Evolutionary conservation across 306 rosid species (phyloP), one percentile per base, ranked within the genome.

Genomic region (Cicer judaicum): DNA sequence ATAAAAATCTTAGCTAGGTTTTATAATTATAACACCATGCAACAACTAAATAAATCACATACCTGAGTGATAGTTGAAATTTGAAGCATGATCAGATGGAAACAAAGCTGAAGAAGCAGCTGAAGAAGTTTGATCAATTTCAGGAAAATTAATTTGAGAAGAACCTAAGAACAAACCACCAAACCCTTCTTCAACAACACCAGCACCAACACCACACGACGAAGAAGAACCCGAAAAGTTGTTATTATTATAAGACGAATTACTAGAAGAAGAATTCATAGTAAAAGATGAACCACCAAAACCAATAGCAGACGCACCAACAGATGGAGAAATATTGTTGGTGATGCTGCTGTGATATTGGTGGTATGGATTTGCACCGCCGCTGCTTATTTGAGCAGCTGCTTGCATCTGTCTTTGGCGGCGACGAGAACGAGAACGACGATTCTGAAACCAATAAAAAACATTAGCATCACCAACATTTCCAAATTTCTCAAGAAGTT

Each of bases 371-470:
- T 66, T 66, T 66, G 72, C 12, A 66, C 13, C 16, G 29, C 7
- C 10, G 29, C 7, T 7, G 42, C 19, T 29, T 12, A 46, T 0
- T 3, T 66, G 56, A 0, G 72, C 42, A 3, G 97, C 90, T 7
- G 96, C 96, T 29, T 82, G 88, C 67, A 89, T 21, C 92, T 92
- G 99, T 5, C 99, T 87, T 57, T 90, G 99, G 44, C 99, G 96
- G 76, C 99, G 96, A 56, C 97, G 94, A 10, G 98, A 90, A 69
- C 98, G 76, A 2, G 98, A 94, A 2, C 98, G 90, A 1, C 99
- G 92, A 84, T 94, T 94, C 73, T 94, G 99, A 75, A 94, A 94
- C 99, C 97, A 94, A 85, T 94, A 94, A 70, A 94, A 94, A 77
- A 94, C 97, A 74, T 94, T 94, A 16, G 97, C 97, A 29, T 94